Base-by-base conservation (phyloP, 345 rosid species). In the Toxicodendron radicans region DNA sequence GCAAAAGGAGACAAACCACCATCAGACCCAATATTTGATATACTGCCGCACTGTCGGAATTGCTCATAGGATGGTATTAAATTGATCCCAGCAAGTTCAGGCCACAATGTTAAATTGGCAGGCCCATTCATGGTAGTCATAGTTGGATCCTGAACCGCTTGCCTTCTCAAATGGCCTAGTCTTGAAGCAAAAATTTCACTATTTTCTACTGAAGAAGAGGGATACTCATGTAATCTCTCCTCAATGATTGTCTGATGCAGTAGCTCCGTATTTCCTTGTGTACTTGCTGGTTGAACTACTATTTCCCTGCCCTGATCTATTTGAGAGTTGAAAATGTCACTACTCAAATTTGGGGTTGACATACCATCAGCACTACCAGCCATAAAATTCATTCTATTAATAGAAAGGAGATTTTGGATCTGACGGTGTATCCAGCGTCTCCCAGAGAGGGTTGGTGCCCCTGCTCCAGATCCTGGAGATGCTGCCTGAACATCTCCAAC, bases 371-470 rank as follows among this genome's bases (percentile, higher is more conserved):
- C 53, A 74, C 90, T 86, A 73, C 81, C 66, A 66, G 87, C 73
- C 84, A 87, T 56, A 67, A 49, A 67, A 71, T 66, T 58, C 77
- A 83, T 78, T 70, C 98, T 87, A 78, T 78, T 89, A 58, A 77
- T 63, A 24, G 90, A 82, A 73, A 90, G 85, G 64, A 92, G 83
- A 58, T 82, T 89, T 57, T 92, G 97, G 75, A 93, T 92, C 73
- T 86, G 97, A 27, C 98, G 92, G 68, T 93, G 94, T 81, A 89
- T 80, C 88, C 87, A 84, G 57, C 99, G 91, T 66, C 99, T 88
- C 32, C 88, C 87, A 1, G 95, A 86, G 60, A 93, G 80, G 17
- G 99, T 96, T 21, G 94, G 78, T 53, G 94, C 94, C 58, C 93
- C 94, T 33, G 85, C 81, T 73, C 93, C 98, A 60, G 89, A 78